These are phyloP conservation scores for Zarea fungicola DNA, from an alignment of 2,329 filamentous ascomycete species.

Conservation along the genomic window DNA sequence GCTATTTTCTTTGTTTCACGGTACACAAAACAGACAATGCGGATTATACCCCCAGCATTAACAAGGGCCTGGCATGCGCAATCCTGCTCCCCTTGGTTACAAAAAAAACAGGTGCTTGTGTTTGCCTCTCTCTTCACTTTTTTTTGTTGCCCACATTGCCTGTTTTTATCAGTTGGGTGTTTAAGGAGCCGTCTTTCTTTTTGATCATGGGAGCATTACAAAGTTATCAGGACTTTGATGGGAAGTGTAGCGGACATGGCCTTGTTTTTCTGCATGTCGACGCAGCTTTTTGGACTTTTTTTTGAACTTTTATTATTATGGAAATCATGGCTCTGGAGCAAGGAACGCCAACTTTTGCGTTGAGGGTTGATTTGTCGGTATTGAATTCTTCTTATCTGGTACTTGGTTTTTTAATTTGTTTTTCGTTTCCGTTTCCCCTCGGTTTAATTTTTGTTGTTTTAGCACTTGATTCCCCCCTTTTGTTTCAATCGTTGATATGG, in stretches of 20 bases:
- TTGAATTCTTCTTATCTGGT: neutral
- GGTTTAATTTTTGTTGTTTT: slow-evolving; percentile 10
- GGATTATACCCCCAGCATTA: neutral
- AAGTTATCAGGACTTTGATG: neutral
- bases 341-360: slow-evolving; percentile 14
- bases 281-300: neutral
- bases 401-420: neutral
- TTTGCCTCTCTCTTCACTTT: neutral
- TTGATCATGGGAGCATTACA: slow-evolving; percentile 2
- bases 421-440: slow-evolving; percentile 4
- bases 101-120: neutral
- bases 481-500: neutral
- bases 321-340: slow-evolving; percentile 10
- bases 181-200: neutral
- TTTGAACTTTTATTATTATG: neutral
- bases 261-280: neutral
- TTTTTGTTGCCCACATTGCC: neutral
- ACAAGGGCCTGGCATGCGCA: neutral
- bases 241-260: slow-evolving; percentile 3
- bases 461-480: slow-evolving; percentile 18
- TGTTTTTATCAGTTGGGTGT: slow-evolving; percentile 9
- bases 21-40: slow-evolving; percentile 10
- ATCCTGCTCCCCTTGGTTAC: neutral
- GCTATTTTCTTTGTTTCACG: neutral
- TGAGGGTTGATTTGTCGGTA: slow-evolving; percentile 16